Evolutionary conservation across 2,329 filamentous ascomycete species (phyloP), one percentile per base, ranked within the genome.

Genomic region (Exophiala bonariae): DNA sequence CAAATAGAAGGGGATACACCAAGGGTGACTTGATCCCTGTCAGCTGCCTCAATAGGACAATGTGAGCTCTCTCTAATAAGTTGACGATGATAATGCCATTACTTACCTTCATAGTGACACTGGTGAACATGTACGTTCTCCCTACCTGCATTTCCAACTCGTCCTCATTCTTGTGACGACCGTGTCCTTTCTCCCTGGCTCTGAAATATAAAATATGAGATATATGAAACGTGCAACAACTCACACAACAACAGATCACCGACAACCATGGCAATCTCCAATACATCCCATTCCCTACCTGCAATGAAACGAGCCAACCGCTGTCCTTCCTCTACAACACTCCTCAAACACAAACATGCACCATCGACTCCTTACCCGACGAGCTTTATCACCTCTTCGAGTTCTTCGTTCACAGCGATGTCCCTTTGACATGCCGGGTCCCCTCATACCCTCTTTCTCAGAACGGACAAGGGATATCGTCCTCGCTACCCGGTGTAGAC

Each of bases 391-490:
- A 82, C 58, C 61, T 79, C 18, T 55, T 78, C 33, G 65, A 97
- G 73, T 97, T 96, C 78, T 97, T 97, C 78, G 85, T 97, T 67
- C 93, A 97, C 77, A 90, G 87, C 73, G 93, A 99, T 70, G 91
- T 90, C 14, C 93, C 93, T 8, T 78, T 97, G 40, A 84, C 89
- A 44, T 99, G 93, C 70, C 91, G 93, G 42, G 81, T 97, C 11
- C 89, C 92, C 20, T 82, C 89, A 0, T 83, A 86, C 6, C 92
- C 92, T 0, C 70, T 81, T 2, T 63, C 70, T 2, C 42, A 53
- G 28, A 44, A 52, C 37, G 41, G 43, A 20, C 30, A 44, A 30
- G 50, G 43, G n/a, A 50, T 53, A 23, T 44, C 37, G 19, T 55
- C 47, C 47, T 61, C 52, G 20, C 46, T 56, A 13, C 43, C 46